Evolutionary conservation across 2,329 filamentous ascomycete species (phyloP), one percentile per base, ranked within the genome.

Genomic region (Fusarium sublunatum): DNA sequence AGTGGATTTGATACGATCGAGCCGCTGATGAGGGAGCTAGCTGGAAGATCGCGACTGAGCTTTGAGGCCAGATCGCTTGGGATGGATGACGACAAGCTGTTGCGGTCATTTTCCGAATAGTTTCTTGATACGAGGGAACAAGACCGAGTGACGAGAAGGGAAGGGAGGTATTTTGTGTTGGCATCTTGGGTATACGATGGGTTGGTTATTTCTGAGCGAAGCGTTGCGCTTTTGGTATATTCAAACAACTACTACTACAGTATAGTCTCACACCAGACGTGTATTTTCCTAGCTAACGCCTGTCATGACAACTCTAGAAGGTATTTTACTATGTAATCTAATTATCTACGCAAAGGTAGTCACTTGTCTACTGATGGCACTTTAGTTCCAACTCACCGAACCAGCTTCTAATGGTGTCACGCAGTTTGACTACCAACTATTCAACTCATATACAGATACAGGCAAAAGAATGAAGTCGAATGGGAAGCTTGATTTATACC

Each of bases 1-100:
- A 76, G 71, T 43, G 75, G 77, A 6, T 64, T 81, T 52, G 78
- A 77, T 25, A 70, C 74, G 5, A 74, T 82, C 22, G 79, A 81
- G 69, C 78, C 79, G 8, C 61, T 82, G 42, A 82, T 81, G 77
- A 73, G 77, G 51, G 79, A 81, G 68, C 67, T 82, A 39, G 77
- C 76, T 36, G 73, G 70, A 45, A 67, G 65, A 42, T 72, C 72
- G 29, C 60, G 70, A 58, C 53, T 71, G 40, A 70, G 61, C 31
- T 68, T 65, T 22, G 68, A 71, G 50, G 70, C 68, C 34, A 59
- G 65, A 35, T 62, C 71, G n/a, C 59, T 71, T 36, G 70, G 65
- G 48, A 46, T 69, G 47, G 61, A 70, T 28, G 67, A 62, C n/a
- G 67, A 64, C 12, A 45, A 45, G 8, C 19, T 61, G 8, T 43